Conservation (phyloP, 805 yeast genomes). For the Tetrapisispora iriomotensis region DNA sequence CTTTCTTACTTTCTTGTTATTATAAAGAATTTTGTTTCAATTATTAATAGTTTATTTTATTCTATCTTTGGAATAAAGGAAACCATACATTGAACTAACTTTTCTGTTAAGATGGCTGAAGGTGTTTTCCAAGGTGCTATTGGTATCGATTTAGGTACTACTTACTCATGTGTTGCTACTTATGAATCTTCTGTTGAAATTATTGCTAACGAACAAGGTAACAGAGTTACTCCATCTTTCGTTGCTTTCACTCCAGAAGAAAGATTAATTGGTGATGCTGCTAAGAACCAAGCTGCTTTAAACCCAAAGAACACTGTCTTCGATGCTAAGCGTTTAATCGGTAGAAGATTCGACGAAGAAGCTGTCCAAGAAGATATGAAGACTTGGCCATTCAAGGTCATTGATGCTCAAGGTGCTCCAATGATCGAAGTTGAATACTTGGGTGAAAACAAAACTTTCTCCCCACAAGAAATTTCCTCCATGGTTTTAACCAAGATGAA, state of each 20-base stretch:
- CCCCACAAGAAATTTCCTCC: conserved; percentile 68
- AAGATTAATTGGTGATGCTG: conserved; percentile 36
- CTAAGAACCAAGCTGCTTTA: conserved; percentile 75
- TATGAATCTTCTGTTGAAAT: conserved; percentile 69
- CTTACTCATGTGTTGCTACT: conserved; percentile 66
- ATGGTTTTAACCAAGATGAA: conserved; percentile 77
- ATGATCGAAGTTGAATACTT: conserved; percentile 59
- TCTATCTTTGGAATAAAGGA: background rate
- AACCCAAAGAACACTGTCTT: conserved; percentile 69
- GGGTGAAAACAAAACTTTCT: conserved; percentile 58
- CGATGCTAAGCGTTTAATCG: conserved; percentile 77
- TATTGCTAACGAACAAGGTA: conserved; percentile 78
- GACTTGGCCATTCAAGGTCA: conserved; percentile 77
- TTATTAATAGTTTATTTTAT: too few species aligned
- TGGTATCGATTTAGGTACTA: conserved; percentile 83
- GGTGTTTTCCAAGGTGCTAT: conserved; percentile 98
- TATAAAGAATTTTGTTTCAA: too few species aligned
- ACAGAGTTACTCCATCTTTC: conserved; percentile 76
- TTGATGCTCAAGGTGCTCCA: conserved; percentile 57
- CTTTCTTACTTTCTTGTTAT: background rate
- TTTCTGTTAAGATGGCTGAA: conserved; percentile 59
- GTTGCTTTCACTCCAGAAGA: conserved; percentile 72
- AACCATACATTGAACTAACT: conserved; percentile 2
- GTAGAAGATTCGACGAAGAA: conserved; percentile 67
- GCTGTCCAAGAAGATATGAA: conserved; percentile 82